Base-by-base conservation (phyloP, 371 early-diverging fungal genomes). In the Actinomortierella ambigua region DNA sequence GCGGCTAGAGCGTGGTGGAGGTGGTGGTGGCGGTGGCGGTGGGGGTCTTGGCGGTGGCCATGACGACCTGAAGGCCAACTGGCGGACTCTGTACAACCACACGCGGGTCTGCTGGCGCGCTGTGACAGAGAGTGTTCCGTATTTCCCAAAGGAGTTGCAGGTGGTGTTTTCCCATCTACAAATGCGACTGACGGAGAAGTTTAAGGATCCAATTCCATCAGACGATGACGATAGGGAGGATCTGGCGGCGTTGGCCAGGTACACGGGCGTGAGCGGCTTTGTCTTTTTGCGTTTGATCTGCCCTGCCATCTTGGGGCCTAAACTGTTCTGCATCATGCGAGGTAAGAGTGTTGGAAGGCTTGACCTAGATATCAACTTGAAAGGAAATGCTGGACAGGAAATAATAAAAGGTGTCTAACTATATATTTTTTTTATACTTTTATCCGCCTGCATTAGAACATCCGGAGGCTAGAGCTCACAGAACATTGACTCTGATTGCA, bases 241-340 rank as follows among this genome's bases (percentile, higher is more conserved):
- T 3, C 23, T 61, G 11, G 59, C 56, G 20, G 50, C 41, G 23
- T 55, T 57, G 51, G 69, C 65, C 23, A 57, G 77, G 26, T 77
- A 68, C 23, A 67, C 71, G 17, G 63, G 63, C 1, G 56, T 78
- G 57, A 91, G 91, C 62, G 91, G 91, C 1, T 93, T 95, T 75
- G 69, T 95, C 5, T 95, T 95, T 68, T 65, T 95, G 34, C 80
- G 95, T 18, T 81, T 93, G 58, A 86, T 95, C 55, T 93, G 93
- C 57, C 93, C 95, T 0, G 93, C 95, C 0, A 90, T 94, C 62
- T 79, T 93, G 23, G 85, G 90, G 50, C 95, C 95, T n/a, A 87
- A 88, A 60, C 73, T 90, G 17, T 94, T 93, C 77, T 85, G 85
- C 15, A 69, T 94, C n/a, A 85, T 87, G 40, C 61, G 75, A 76